Evolutionary conservation across 306 rosid species (phyloP).

Genomic region (Canavalia gladiata): DNA sequence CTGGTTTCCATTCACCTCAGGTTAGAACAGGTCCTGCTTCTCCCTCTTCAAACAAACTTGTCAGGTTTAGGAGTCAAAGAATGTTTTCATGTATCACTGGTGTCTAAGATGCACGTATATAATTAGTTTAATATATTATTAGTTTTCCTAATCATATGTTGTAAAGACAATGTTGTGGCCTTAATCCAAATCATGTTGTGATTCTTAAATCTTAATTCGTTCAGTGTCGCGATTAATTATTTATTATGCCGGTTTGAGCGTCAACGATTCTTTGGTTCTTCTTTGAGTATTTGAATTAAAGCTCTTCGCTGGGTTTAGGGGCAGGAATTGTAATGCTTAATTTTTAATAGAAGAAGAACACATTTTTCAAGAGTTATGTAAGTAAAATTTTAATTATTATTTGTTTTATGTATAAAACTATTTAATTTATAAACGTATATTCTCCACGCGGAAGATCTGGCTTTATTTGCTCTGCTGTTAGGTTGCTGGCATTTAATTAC

Average conservation of each 20-base stretch:
- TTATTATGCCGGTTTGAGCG: background rate
- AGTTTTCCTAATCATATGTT: background rate
- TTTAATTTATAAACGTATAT: background rate
- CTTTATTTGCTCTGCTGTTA: background rate
- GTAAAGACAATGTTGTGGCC: background rate
- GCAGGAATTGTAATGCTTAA: background rate
- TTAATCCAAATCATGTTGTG: background rate
- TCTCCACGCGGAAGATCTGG: background rate
- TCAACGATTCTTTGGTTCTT: constrained; percentile 1
- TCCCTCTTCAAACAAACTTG: constrained; percentile 38
- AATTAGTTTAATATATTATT: too few relatives aligned
- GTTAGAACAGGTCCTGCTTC: background rate
- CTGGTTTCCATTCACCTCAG: constrained; percentile 14
- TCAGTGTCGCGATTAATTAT: background rate
- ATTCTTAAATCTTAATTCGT: constrained; percentile 18
- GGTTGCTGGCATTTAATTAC: constrained; percentile 26
- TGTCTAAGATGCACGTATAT: constrained; percentile 12
- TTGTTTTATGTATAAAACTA: background rate
- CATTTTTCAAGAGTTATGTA: background rate
- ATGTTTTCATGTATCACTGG: constrained; percentile 57
- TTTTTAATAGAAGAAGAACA: background rate
- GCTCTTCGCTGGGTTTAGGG: background rate
- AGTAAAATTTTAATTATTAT: background rate
- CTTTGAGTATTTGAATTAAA: background rate
- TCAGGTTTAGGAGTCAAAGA: constrained; percentile 52